These are phyloP conservation scores for Geotrichum australiense DNA, from an alignment of 1,139 yeast genomes.

Conservation along the genomic window DNA sequence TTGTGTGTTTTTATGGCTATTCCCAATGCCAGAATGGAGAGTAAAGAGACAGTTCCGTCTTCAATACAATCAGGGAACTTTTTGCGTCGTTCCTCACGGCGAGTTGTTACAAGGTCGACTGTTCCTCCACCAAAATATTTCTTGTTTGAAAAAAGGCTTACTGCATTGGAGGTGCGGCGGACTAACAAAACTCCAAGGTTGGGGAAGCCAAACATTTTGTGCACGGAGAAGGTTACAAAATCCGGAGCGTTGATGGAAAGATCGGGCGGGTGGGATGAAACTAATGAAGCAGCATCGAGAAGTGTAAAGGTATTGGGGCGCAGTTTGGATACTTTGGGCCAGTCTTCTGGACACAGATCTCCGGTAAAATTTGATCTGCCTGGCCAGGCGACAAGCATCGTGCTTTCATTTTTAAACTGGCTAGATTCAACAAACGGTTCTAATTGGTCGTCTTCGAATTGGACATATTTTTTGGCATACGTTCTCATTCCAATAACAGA, in stretches of 20 bases:
- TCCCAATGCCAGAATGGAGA: conserved; percentile 33
- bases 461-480: conserved; percentile 22
- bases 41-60: conserved; percentile 42
- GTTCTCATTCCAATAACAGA: conserved; percentile 38
- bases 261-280: conserved; percentile 35
- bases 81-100: conserved; percentile 23
- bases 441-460: too few species aligned
- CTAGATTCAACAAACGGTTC: too few species aligned
- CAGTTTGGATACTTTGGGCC: conserved; percentile 23
- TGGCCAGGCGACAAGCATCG: conserved; percentile 34
- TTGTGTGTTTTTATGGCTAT: conserved; percentile 35
- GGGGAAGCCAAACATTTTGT: conserved; percentile 42
- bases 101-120: conserved; percentile 33
- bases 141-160: conserved; percentile 26
- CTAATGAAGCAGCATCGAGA: conserved; percentile 36
- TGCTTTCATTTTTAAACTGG: background rate
- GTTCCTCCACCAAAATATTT: conserved; percentile 44
- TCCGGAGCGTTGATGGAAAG: conserved; percentile 28
- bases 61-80: conserved; percentile 33
- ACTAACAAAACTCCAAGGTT: conserved; percentile 40
- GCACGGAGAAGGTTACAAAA: conserved; percentile 37
- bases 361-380: conserved; percentile 42
- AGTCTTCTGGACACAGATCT: conserved; percentile 20
- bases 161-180: conserved; percentile 21
- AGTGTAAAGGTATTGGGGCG: conserved; percentile 30